Conservation (phyloP, 805 yeast species). For the Ogataea dorogensis region DNA sequence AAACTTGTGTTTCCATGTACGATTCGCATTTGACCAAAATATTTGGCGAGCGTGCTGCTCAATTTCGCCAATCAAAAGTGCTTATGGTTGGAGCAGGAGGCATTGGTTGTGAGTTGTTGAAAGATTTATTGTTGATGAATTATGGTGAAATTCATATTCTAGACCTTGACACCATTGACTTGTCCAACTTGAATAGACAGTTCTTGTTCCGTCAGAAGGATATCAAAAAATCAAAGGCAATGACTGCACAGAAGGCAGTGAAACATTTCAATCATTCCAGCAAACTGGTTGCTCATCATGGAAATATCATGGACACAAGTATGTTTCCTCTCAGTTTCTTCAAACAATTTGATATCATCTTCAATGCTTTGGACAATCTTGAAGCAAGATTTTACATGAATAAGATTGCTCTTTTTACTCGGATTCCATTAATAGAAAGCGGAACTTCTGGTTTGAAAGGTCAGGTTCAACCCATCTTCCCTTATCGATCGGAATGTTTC, state of each 20-base stretch:
- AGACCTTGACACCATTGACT: slow-evolving; percentile 94
- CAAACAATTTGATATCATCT: slow-evolving; percentile 69
- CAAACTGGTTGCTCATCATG: slow-evolving; percentile 74
- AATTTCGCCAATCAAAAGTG: slow-evolving; percentile 49
- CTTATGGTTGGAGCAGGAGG: slow-evolving; percentile 95
- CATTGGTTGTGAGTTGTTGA: slow-evolving; percentile 88
- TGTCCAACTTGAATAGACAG: slow-evolving; percentile 90
- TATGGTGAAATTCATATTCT: slow-evolving; percentile 86
- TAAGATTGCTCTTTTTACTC: slow-evolving; percentile 69
- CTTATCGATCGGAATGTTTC: slow-evolving; percentile 84
- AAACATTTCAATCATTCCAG: slow-evolving; percentile 63
- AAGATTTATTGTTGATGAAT: slow-evolving; percentile 74
- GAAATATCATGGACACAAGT: slow-evolving; percentile 77
- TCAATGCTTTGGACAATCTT: slow-evolving; percentile 90
- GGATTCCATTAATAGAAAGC: slow-evolving; percentile 80
- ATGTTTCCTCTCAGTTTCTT: slow-evolving; percentile 78
- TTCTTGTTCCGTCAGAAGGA: slow-evolving; percentile 87
- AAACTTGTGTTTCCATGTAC: slow-evolving; percentile 5
- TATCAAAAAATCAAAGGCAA: slow-evolving; percentile 82
- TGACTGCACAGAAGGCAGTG: slow-evolving; percentile 84
- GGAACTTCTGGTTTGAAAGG: slow-evolving; percentile 97
- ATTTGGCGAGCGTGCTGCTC: slow-evolving; percentile 39
- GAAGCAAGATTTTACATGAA: slow-evolving; percentile 93
- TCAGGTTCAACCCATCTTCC: slow-evolving; percentile 88
- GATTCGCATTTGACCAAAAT: slow-evolving; percentile 40